A percentile compares a stretch with the other conserved stretches of the same genome.
phyloP scores from a whole-genome alignment of 169 alveolate genomes.

The Plasmodium chabaudi region DNA sequence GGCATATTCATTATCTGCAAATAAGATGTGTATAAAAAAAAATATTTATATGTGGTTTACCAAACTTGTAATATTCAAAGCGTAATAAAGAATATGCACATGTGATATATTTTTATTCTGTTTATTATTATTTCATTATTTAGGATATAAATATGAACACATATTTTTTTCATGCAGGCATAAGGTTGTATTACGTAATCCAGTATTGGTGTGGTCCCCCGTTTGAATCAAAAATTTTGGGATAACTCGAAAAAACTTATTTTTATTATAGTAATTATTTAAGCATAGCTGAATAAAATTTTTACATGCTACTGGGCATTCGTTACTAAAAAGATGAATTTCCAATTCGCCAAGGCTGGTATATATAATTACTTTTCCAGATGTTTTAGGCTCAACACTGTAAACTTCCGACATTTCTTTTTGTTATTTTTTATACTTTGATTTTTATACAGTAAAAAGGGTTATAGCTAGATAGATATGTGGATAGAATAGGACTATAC shows the following conservation, averaged over 20 bases:
- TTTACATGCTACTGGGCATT: slow-evolving; percentile 92
- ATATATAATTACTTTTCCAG: slow-evolving; percentile 93
- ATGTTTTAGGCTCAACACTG: slow-evolving; percentile 92
- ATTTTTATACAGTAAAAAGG: too few relatives aligned
- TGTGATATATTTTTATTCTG: too few relatives aligned
- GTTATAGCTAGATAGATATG: too few relatives aligned
- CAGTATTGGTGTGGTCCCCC: slow-evolving; percentile 91
- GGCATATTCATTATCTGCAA: slow-evolving; percentile 92
- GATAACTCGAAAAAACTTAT: slow-evolving; percentile 92
- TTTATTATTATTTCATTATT: not conserved
- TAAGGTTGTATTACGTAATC: slow-evolving; percentile 75
- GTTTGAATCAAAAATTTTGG: slow-evolving; percentile 93
- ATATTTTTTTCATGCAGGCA: not conserved
- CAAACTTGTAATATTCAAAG: not conserved
- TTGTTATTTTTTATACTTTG: too few relatives aligned
- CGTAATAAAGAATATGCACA: too few relatives aligned
- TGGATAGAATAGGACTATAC: too few relatives aligned
- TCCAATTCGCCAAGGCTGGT: slow-evolving; percentile 94
- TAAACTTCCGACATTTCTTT: slow-evolving; percentile 90
- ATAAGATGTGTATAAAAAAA: not conserved
- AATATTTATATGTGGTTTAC: not conserved
- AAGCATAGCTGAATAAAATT: slow-evolving; percentile 92
- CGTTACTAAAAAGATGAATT: slow-evolving; percentile 91
- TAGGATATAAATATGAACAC: not conserved
- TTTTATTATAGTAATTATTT: slow-evolving; percentile 93